Base-by-base conservation (phyloP, 2,329 filamentous ascomycete species). In the Elsinoe australis region DNA sequence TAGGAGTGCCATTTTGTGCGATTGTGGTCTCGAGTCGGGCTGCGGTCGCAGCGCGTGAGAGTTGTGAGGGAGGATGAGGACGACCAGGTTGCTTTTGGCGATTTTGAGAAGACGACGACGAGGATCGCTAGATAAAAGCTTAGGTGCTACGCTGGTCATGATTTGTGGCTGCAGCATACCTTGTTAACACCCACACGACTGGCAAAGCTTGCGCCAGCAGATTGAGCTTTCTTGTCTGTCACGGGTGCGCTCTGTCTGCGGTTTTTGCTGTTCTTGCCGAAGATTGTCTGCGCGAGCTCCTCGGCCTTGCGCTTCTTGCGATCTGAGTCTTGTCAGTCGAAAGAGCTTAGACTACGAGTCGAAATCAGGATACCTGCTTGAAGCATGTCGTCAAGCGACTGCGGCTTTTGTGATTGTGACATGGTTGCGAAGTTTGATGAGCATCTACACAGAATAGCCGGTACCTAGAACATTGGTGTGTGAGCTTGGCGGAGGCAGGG, bases 151-250 rank as follows among this genome's bases (percentile, higher is more conserved):
- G 21, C 5, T 44, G 17, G 12, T 6, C 26, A 29, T 12, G 26
- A n/a, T n/a, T 39, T 12, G 5, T 17, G 19, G 5, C 14, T 34
- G 24, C 4, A 51, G 53, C 59, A 49, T 71, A 80, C 80, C 78
- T 88, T 88, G 59, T 77, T 79, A 42, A 88, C 73, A 31, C 85
- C 84, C 51, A 84, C 80, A 63, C 84, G 77, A 65, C 81, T 85
- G 49, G 84, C 79, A 44, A 88, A 75, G 78, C 58, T 79, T 71
- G 45, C 74, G 57, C 54, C 58, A 8, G 48, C 61, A 48, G 45
- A 31, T 9, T 34, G 33, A 9, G 34, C 8, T 22, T 38, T 48
- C n/a, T 50, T 45, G 50, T 49, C 34, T 66, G 69, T 62, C 14
- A 76, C 74, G 31, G 80, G 68, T 9, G 68, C 74, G 59, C 76